Base-by-base conservation (phyloP, 352 stramenopile genomes). In the Globisporangium spinosum region DNA sequence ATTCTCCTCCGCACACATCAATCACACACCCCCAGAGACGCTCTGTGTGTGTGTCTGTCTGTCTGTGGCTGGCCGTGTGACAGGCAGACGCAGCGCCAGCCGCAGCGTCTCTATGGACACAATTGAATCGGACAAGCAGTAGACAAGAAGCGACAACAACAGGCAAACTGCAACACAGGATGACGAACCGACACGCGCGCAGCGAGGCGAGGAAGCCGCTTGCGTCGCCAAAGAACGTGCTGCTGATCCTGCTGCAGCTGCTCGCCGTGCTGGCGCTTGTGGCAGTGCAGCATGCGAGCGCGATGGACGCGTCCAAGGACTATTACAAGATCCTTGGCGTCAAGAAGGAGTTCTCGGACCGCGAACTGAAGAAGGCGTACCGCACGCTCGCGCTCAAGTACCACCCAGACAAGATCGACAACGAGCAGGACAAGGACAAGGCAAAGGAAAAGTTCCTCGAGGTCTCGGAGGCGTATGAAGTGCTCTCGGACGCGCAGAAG, bases 391-490 rank as follows among this genome's bases (percentile, higher is more conserved):
- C 91, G 61, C 78, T 97, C 61, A 94, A 97, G 76, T 90, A 85
- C 74, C 91, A 97, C 65, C 91, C 91, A 9, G 91, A 97, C 70
- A 97, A 97, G 69, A 70, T 80, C 0, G 83, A 91, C 32, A 93
- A 95, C 63, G 78, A 81, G 6, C 76, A 89, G 40, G 88, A 95
- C 55, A 89, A 96, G 58, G 89, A 97, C 45, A 51, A 69, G 12
- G 89, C 92, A n/a, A 93, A 95, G 58, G 78, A 95, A 61, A 95
- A 94, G 71, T 98, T 98, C 69, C 91, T 97, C 25, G 83, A 97
- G 59, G 90, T 98, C 40, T 95, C 81, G 22, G 89, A 97, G 65
- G 94, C 94, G 2, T 98, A 98, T 70, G 90, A 97, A 66, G 90
- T 98, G 67, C 85, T 98, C 22, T 96, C 88, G 20, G 94, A 98